A percentile compares a stretch with the other conserved stretches of the same genome.
These are phyloP conservation scores for Trametes cingulata DNA, from an alignment of 768 basidiomycete species.

Conservation along the genomic window DNA sequence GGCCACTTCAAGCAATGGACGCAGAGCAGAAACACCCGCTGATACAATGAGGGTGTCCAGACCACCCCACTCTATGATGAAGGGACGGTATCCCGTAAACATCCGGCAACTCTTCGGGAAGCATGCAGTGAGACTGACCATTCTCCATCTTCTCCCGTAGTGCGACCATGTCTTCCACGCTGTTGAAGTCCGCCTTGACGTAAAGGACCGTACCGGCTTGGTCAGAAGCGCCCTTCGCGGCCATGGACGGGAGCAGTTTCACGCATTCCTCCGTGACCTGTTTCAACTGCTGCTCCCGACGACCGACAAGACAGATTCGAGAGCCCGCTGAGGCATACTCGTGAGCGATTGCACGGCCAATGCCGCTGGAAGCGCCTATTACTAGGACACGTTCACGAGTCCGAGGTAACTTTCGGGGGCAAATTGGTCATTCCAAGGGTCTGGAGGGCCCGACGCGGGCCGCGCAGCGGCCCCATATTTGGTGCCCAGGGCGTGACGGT, in stretches of 20 bases:
- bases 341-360: conserved; percentile 71
- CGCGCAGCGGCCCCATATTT: not conserved
- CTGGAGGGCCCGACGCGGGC: conserved; percentile 23
- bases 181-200: conserved; percentile 62
- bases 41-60: conserved; percentile 81
- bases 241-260: conserved; percentile 23
- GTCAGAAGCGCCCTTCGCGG: conserved; percentile 21
- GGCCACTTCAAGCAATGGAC: conserved; percentile 71
- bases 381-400: conserved; percentile 71
- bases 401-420: conserved; percentile 36
- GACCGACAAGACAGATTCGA: conserved; percentile 70
- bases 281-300: conserved; percentile 55
- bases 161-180: conserved; percentile 64
- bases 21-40: conserved; percentile 83
- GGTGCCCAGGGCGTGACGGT: no score
- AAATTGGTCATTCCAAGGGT: no score
- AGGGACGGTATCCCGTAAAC: not conserved
- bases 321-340: conserved; percentile 78
- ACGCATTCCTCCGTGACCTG: conserved; percentile 64
- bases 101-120: not conserved
- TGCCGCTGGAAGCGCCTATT: conserved; percentile 82
- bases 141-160: conserved; percentile 53
- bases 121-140: conserved; percentile 45
- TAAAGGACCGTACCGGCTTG: conserved; percentile 43
- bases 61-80: conserved; percentile 68